These are phyloP conservation scores for Diplocarpon mali DNA, from an alignment of 2,329 filamentous ascomycete species.

Conservation along the genomic window DNA sequence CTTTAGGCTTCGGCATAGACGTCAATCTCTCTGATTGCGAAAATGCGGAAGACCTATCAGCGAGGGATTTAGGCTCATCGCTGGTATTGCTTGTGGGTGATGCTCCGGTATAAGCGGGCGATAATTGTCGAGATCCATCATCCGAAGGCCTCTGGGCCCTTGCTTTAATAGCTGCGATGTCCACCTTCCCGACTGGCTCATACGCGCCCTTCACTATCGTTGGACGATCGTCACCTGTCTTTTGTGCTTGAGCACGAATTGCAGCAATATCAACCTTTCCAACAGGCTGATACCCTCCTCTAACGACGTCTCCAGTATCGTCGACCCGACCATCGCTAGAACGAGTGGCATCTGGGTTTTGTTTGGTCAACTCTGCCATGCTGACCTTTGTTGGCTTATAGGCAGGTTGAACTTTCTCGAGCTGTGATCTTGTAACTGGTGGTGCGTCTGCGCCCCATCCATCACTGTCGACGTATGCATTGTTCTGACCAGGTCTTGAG, in stretches of 20 bases:
- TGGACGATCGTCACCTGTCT: constrained; percentile 65
- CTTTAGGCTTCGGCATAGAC: constrained; percentile 85
- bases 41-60: constrained; percentile 71
- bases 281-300: constrained; percentile 81
- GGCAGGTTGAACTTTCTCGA: constrained; percentile 85
- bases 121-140: constrained; percentile 28
- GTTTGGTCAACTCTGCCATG: constrained; percentile 71
- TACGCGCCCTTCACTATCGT: constrained; percentile 84
- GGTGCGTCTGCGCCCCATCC: constrained; percentile 94
- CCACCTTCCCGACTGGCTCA: constrained; percentile 90
- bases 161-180: constrained; percentile 87
- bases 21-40: constrained; percentile 69
- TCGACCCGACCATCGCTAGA: constrained; percentile 38
- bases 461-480: constrained; percentile 61
- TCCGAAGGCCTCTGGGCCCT: constrained; percentile 56
- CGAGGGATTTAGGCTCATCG: constrained; percentile 47
- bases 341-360: constrained; percentile 54
- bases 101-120: constrained; percentile 34
- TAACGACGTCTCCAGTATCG: constrained; percentile 56
- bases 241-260: constrained; percentile 65
- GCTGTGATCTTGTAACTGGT: constrained; percentile 71
- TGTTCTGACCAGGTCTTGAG: constrained; percentile 40
- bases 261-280: constrained; percentile 97
- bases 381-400: constrained; percentile 96
- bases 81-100: constrained; percentile 30